Evolutionary conservation across 805 yeast genomes (phyloP), one percentile per base, ranked within the genome.

Genomic region (Lipomyces kockii): DNA sequence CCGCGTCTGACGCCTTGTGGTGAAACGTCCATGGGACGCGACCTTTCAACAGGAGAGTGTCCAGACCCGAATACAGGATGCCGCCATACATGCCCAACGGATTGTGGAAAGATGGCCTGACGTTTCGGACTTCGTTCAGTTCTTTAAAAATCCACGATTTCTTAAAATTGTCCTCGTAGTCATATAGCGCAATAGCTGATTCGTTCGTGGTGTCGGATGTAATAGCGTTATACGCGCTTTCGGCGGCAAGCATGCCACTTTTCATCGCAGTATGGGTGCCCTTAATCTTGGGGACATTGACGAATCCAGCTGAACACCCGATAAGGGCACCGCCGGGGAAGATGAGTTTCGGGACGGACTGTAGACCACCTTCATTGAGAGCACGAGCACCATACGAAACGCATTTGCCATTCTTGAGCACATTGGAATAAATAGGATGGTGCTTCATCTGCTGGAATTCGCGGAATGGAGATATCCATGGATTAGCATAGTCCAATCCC

Each of bases 181-280:
- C 74, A 49, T 79, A 80, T 63, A 93, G 78, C 68, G 86, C 75
- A 34, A 76, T 67, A 17, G 76, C 65, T 11, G 71, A 61, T 4
- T 69, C 51, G 22, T 68, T 63, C 7, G 78, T 73, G 20, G 73
- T 63, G 14, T 68, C 70, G 11, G 71, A 74, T 1, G 85, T 82
- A 61, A 89, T 79, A 8, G 80, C 83, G 59, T 83, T 81, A 74
- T 82, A 92, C 54, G 92, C 89, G 27, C 84, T 77, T 75, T 95
- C 98, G 1, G 98, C 99, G 1, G 99, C 99, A 35, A 95, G 79
- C 84, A 95, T 88, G 39, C 98, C 99, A 9, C 95, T 84, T 79
- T 95, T 95, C 87, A 95, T 91, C 0, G 99, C 98, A 0, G 97
- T 94, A 78, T 95, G 99, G 0, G 98, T 89, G 17, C 99, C 99